Percentiles rank a stretch among this genome's conserved stretches.
phyloP scores from a whole-genome alignment of 768 basidiomycete genomes.

The Psilocybe azurescens region DNA sequence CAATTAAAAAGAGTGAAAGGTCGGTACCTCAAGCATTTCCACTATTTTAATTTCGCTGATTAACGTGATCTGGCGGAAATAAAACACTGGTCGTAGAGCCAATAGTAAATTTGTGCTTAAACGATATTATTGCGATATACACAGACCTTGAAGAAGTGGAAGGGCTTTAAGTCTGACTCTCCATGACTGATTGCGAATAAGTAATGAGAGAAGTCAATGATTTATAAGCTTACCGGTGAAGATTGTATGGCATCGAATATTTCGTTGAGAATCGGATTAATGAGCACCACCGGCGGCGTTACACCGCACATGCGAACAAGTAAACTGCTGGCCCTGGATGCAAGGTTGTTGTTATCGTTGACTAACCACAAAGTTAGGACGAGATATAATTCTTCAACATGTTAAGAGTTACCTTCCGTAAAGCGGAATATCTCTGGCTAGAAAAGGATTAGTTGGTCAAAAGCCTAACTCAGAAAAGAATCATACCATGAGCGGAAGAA shows the following conservation, averaged over 20 bases:
- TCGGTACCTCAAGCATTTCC: slow-evolving; percentile 75
- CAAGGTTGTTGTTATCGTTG: slow-evolving; percentile 77
- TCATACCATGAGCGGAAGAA: slow-evolving; percentile 79
- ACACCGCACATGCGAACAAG: slow-evolving; percentile 88
- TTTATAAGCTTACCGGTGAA: slow-evolving; percentile 60
- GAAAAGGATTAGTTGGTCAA: slow-evolving; percentile 1
- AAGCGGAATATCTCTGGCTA: slow-evolving; percentile 80
- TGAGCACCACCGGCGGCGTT: slow-evolving; percentile 71
- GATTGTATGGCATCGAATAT: slow-evolving; percentile 80
- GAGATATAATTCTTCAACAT: not conserved
- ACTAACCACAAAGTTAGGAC: slow-evolving; percentile 36
- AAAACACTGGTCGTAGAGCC: slow-evolving; percentile 57
- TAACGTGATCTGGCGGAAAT: slow-evolving; percentile 88
- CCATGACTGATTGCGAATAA: slow-evolving; percentile 67
- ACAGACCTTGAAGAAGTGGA: slow-evolving; percentile 76
- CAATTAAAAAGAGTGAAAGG: not conserved
- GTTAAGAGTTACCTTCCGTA: slow-evolving; percentile 62
- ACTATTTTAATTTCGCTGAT: slow-evolving; percentile 77
- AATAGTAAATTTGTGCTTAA: too few relatives aligned
- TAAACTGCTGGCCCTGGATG: slow-evolving; percentile 65
- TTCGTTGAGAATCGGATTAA: slow-evolving; percentile 69
- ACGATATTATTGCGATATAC: not conserved
- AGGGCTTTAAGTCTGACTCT: slow-evolving; percentile 85
- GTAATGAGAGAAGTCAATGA: not conserved
- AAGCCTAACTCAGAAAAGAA: slow-evolving; percentile 1